Evolutionary conservation across 805 yeast species (phyloP).

Genomic region (Saturnispora bothae): DNA sequence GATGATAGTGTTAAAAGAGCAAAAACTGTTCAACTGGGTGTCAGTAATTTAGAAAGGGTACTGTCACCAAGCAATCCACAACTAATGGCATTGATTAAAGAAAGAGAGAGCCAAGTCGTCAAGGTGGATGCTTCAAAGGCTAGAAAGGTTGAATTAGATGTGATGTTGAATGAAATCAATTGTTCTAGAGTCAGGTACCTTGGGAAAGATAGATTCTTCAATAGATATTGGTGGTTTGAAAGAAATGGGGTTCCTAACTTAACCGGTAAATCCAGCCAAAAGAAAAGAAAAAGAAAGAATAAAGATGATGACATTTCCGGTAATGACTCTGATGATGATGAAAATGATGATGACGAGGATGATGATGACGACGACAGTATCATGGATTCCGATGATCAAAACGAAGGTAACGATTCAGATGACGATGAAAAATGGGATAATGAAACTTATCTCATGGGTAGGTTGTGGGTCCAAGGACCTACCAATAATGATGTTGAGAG

Average conservation of each 20-base stretch:
- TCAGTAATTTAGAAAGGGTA: conserved; percentile 27
- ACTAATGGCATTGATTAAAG: conserved; percentile 34
- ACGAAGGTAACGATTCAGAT: conserved; percentile 28
- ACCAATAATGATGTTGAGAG: conserved; percentile 35
- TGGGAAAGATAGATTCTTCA: conserved; percentile 76
- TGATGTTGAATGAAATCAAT: conserved; percentile 56
- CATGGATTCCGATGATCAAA: conserved; percentile 29
- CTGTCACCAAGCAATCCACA: conserved; percentile 32
- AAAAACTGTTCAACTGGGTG: conserved; percentile 18
- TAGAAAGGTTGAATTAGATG: conserved; percentile 46
- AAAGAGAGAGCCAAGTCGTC: conserved; percentile 32
- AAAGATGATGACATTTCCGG: conserved; percentile 25
- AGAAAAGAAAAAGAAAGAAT: conserved; percentile 20
- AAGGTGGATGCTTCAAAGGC: conserved; percentile 37
- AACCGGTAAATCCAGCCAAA: conserved; percentile 11
- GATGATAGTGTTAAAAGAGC: conserved; percentile 13
- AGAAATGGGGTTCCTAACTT: conserved; percentile 62
- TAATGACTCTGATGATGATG: conserved; percentile 28
- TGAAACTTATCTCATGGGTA: conserved; percentile 66
- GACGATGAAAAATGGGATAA: conserved; percentile 36
- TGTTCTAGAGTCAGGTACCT: conserved; percentile 64
- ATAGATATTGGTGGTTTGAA: conserved; percentile 95
- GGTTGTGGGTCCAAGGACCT: conserved; percentile 91
- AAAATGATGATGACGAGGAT: conserved; percentile 35
- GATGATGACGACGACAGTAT: conserved; percentile 19